These are phyloP conservation scores for Clausena lansium DNA, from an alignment of 345 rosid genomes.

Conservation along the genomic window DNA sequence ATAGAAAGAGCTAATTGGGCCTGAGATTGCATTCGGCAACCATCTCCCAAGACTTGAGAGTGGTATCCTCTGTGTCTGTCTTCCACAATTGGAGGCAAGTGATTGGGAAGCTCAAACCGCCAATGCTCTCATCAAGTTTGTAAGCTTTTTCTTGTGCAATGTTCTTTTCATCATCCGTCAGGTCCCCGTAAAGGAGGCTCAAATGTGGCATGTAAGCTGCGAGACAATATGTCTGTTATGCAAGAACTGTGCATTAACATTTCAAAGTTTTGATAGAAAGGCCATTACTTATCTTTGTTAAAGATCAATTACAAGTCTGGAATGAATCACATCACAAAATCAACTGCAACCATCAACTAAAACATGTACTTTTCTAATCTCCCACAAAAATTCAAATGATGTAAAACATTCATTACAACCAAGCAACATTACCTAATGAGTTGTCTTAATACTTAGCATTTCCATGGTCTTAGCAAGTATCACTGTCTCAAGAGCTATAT, in stretches of 20 bases:
- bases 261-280: not conserved
- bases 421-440: not conserved
- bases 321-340: not conserved
- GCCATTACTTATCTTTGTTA: not conserved
- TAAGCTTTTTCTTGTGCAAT: slow-evolving; percentile 62
- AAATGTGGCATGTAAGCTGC: slow-evolving; percentile 93
- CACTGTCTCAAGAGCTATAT: not conserved
- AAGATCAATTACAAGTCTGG: not conserved
- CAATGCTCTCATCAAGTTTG: slow-evolving; percentile 46
- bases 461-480: not conserved
- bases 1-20: slow-evolving; percentile 28
- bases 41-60: slow-evolving; percentile 74
- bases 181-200: slow-evolving; percentile 73
- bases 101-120: slow-evolving; percentile 50
- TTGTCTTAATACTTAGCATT: not conserved
- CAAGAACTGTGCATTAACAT: not conserved
- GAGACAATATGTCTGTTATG: not conserved
- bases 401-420: not conserved
- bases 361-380: not conserved
- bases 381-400: not conserved
- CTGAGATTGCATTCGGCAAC: slow-evolving; percentile 52
- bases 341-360: not conserved
- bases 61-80: slow-evolving; percentile 60
- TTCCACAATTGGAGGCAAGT: slow-evolving; percentile 58
- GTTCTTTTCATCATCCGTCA: slow-evolving; percentile 74